Evolutionary conservation across 1,284 basidiomycete genomes (phyloP).

Genomic region (Anthracocystis setariae): DNA sequence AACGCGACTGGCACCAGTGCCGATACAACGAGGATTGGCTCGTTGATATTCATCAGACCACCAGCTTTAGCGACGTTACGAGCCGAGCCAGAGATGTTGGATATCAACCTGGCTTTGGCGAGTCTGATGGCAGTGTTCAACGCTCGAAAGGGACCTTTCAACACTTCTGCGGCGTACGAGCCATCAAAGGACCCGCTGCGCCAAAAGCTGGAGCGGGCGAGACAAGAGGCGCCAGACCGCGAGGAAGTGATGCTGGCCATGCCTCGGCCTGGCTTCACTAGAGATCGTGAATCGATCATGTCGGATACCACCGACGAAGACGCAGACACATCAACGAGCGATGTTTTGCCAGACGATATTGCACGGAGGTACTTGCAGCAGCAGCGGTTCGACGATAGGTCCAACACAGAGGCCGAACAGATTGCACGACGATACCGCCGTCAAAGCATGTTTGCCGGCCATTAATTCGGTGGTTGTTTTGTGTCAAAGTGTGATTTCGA

Average conservation of each 20-base stretch:
- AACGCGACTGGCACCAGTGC: neutral
- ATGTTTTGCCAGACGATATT: neutral
- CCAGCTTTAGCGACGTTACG: neutral
- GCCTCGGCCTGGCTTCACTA: slow-evolving; percentile 36
- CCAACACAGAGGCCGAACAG: neutral
- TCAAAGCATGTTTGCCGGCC: slow-evolving; percentile 14
- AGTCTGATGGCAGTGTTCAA: slow-evolving; percentile 37
- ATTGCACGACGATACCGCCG: slow-evolving; percentile 32
- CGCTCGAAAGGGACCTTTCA: slow-evolving; percentile 21
- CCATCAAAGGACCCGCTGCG: slow-evolving; percentile 27
- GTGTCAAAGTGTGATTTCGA: neutral
- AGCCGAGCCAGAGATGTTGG: slow-evolving; percentile 11
- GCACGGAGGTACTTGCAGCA: no score
- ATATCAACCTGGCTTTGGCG: slow-evolving; percentile 18
- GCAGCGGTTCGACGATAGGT: no score
- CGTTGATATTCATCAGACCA: slow-evolving; percentile 13
- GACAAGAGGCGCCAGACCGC: slow-evolving; percentile 18
- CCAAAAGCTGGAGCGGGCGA: slow-evolving; percentile 15
- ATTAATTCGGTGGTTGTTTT: slow-evolving; percentile 1
- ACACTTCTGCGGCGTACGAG: slow-evolving; percentile 33
- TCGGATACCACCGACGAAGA: slow-evolving; percentile 49
- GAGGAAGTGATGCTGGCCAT: slow-evolving; percentile 40
- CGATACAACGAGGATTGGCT: slow-evolving; percentile 15
- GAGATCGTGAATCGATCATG: slow-evolving; percentile 37
- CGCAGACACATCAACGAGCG: slow-evolving; percentile 4